A percentile compares a stretch with the other conserved stretches of the same genome.
These are phyloP conservation scores for Inga oerstediana DNA, from an alignment of 306 rosid species.

Conservation along the genomic window DNA sequence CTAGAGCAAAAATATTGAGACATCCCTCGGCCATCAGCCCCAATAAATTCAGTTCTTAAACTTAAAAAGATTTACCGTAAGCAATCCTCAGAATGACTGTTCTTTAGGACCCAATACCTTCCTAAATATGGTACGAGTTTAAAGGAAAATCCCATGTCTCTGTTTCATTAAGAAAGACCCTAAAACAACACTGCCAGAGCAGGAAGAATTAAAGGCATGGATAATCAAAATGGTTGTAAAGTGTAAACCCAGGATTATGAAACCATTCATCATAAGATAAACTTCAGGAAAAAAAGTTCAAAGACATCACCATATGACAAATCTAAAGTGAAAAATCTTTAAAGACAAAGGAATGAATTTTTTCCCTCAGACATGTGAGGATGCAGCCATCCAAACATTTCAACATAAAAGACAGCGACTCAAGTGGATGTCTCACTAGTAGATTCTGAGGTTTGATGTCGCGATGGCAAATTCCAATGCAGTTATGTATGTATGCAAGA, in stretches of 20 bases:
- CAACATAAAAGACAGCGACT: neutral
- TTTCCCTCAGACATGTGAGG: neutral
- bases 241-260: conserved; percentile 5
- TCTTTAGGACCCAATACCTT: neutral
- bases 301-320: conserved; percentile 18
- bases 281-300: conserved; percentile 6
- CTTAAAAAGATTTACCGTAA: neutral
- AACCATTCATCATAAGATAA: neutral
- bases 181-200: neutral
- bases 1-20: neutral
- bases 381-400: neutral
- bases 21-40: neutral
- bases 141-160: conserved; percentile 5
- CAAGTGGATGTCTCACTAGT: conserved; percentile 63
- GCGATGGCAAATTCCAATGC: conserved; percentile 96
- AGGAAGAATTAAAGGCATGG: neutral
- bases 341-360: neutral
- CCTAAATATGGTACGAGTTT: neutral
- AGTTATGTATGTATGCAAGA: conserved; percentile 93
- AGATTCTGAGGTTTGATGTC: conserved; percentile 99
- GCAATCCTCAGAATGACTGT: neutral
- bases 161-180: conserved; percentile 3
- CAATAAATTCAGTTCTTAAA: neutral
- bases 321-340: conserved; percentile 1
- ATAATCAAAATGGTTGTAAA: neutral